phyloP scores from a whole-genome alignment of 2,329 filamentous ascomycete species.

The Colletotrichum karsti region DNA sequence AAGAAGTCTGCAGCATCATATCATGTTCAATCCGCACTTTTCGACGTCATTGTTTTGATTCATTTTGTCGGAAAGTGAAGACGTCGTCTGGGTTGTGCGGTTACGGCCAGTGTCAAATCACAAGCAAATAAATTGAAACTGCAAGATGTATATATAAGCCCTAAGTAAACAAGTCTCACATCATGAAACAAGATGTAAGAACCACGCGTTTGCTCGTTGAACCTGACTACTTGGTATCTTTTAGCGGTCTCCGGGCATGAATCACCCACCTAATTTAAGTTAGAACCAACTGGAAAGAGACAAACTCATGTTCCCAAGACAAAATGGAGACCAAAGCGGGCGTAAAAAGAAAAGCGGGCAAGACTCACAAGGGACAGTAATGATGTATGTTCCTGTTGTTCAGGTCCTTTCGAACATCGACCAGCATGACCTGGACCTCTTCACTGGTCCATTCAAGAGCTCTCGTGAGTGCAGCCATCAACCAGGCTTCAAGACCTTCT shows the following conservation, averaged over 20 bases:
- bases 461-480: neutral
- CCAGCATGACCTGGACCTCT: constrained; percentile 33
- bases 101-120: too few species aligned
- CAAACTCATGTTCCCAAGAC: neutral
- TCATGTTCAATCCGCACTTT: too few species aligned
- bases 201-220: too few species aligned
- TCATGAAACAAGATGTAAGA: too few species aligned
- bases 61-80: too few species aligned
- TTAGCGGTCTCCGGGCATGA: neutral
- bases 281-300: neutral
- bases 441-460: constrained; percentile 30
- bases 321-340: neutral
- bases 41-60: too few species aligned
- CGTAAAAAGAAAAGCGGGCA: accelerated
- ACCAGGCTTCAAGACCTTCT: neutral
- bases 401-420: constrained; percentile 31
- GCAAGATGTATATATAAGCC: too few species aligned
- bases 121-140: too few species aligned
- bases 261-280: neutral
- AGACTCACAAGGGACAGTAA: constrained; percentile 26
- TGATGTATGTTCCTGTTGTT: constrained; percentile 32
- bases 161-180: too few species aligned
- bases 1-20: too few species aligned
- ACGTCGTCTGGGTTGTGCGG: too few species aligned
- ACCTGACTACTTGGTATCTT: too few species aligned